Conservation (phyloP, 495 filamentous ascomycete species). For the Annulohypoxylon nitens region DNA sequence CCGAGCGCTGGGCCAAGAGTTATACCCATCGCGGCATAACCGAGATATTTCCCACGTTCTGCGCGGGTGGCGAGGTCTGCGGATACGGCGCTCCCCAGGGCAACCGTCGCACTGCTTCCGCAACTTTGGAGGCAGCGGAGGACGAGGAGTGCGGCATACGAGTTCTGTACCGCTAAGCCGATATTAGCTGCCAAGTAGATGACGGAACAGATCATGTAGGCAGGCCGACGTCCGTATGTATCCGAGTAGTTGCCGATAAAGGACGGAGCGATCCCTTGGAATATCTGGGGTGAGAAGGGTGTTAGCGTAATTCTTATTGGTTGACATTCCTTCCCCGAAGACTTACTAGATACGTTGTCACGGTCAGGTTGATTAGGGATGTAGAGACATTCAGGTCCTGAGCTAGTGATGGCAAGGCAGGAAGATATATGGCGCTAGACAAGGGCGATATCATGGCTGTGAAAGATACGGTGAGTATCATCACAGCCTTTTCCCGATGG, state of each 20-base stretch:
- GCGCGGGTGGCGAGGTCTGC: slow-evolving; percentile 61
- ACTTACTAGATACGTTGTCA: slow-evolving; percentile 61
- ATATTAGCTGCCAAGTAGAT: slow-evolving; percentile 65
- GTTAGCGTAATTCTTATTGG: neutral
- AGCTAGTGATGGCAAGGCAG: slow-evolving; percentile 64
- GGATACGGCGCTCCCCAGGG: slow-evolving; percentile 63
- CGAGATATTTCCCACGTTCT: slow-evolving; percentile 65
- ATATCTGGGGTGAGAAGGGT: neutral
- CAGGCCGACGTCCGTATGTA: slow-evolving; percentile 60
- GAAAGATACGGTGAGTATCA: slow-evolving; percentile 42
- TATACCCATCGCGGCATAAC: slow-evolving; percentile 32
- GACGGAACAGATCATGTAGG: slow-evolving; percentile 61
- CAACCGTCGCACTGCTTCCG: slow-evolving; percentile 58
- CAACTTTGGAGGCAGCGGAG: slow-evolving; percentile 65
- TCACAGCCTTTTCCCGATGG: slow-evolving; percentile 26
- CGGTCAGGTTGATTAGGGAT: slow-evolving; percentile 65
- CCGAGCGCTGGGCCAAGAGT: slow-evolving; percentile 57
- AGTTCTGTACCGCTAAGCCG: slow-evolving; percentile 64
- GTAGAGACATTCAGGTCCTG: slow-evolving; percentile 60
- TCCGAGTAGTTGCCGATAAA: slow-evolving; percentile 66
- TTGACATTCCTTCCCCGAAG: neutral
- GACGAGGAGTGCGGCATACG: slow-evolving; percentile 62
- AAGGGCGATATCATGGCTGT: slow-evolving; percentile 72
- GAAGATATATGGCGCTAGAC: slow-evolving; percentile 72
- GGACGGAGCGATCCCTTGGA: slow-evolving; percentile 59